A percentile compares a stretch with the other conserved stretches of the same genome.
Evolutionary conservation across 257 asterid species (phyloP).

Genomic region (Coffea eugenioides): DNA sequence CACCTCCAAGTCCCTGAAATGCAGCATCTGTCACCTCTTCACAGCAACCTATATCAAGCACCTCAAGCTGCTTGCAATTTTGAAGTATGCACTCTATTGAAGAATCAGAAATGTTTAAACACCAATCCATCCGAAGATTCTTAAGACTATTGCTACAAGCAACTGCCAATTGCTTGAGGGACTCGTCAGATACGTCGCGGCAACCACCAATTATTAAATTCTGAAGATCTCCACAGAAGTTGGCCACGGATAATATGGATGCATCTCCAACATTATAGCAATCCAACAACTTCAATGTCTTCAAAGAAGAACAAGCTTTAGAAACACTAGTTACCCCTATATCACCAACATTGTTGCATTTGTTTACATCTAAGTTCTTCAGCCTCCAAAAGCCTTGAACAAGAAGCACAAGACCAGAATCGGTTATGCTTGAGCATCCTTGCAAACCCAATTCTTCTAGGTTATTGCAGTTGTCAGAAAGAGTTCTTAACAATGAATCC

Average conservation of each 20-base stretch:
- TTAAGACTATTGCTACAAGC: constrained; percentile 58
- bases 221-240: constrained; percentile 61
- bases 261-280: constrained; percentile 78
- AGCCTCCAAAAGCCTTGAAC: constrained; percentile 70
- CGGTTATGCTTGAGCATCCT: constrained; percentile 74
- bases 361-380: constrained; percentile 66
- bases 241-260: constrained; percentile 56
- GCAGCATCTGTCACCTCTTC: constrained; percentile 86
- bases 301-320: constrained; percentile 60
- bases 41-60: constrained; percentile 87
- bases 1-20: constrained; percentile 58
- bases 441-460: constrained; percentile 72
- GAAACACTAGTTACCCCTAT: constrained; percentile 56
- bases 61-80: constrained; percentile 72
- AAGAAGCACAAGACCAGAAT: constrained; percentile 69
- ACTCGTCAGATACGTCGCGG: constrained; percentile 58
- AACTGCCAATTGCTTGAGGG: constrained; percentile 62
- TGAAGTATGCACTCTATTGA: constrained; percentile 53
- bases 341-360: constrained; percentile 81
- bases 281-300: constrained; percentile 67
- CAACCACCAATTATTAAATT: constrained; percentile 85
- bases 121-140: constrained; percentile 96
- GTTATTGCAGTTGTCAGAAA: constrained; percentile 62
- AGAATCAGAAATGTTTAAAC: constrained; percentile 62
- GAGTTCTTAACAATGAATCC: constrained; percentile 56